Evolutionary conservation across 306 rosid genomes (phyloP).

Genomic region (Trichosanthes cucumerina): DNA sequence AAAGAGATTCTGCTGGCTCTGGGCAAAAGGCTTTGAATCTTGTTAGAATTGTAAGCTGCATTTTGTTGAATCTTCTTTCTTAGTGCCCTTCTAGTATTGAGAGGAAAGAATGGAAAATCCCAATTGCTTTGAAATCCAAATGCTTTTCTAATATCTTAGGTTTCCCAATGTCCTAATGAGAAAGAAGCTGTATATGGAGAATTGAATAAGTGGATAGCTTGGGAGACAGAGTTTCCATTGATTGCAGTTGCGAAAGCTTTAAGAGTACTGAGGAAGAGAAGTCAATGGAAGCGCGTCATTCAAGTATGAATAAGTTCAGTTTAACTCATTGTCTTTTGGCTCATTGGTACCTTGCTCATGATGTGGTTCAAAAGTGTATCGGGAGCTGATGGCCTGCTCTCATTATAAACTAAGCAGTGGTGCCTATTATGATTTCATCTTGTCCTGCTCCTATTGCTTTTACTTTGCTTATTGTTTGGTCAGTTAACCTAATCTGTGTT

Average conservation of each 20-base stretch:
- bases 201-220: slow-evolving; percentile 84
- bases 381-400: background rate
- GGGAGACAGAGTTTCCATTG: slow-evolving; percentile 93
- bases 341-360: background rate
- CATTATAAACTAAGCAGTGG: background rate
- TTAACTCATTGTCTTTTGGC: background rate
- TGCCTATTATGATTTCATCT: background rate
- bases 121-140: background rate
- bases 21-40: slow-evolving; percentile 87
- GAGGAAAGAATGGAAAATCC: background rate
- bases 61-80: background rate
- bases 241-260: slow-evolving; percentile 79
- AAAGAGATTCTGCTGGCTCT: slow-evolving; percentile 62
- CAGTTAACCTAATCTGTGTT: background rate
- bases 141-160: slow-evolving; percentile 18
- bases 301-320: slow-evolving; percentile 31
- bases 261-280: slow-evolving; percentile 47
- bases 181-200: slow-evolving; percentile 85
- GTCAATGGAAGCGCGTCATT: slow-evolving; percentile 70
- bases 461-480: background rate
- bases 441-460: background rate
- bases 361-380: background rate
- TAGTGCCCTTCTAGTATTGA: too few relatives aligned
- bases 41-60: slow-evolving; percentile 50
- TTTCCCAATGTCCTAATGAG: slow-evolving; percentile 63